Evolutionary conservation across 1,139 yeast species (phyloP), one percentile per base, ranked within the genome.

Genomic region (Saccharomyces hybrid): DNA sequence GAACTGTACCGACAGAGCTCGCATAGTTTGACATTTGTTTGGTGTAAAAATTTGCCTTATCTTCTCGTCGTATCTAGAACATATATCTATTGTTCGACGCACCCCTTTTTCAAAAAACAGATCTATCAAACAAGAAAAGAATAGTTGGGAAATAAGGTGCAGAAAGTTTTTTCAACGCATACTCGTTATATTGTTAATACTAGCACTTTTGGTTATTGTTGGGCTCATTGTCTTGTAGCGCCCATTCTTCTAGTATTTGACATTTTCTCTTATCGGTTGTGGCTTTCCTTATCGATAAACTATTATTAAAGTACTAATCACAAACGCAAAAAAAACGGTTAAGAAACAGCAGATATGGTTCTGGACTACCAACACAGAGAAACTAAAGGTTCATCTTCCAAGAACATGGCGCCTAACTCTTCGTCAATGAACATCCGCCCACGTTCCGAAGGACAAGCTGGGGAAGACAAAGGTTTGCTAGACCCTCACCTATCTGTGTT

Each of bases 401-500:
- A 4, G 34, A 31, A 31, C 34, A 31, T 31, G 34, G 34, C 34
- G 34, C 34, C 34, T 3, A 31, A 31, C 4, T 31, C 34, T 13
- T 31, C 34, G 6, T 31, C 34, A 31, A 31, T 31, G 34, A 31
- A 31, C 6, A 31, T 31, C 34, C 34, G 34, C 34, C 34, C 34
- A 31, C 6, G 34, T 4, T 31, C 34, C 6, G 34, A 31, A 31
- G 34, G 34, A 31, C 34, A 31, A 31, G 34, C 34, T 31, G 5
- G 1, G 34, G 34, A 31, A 31, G 34, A 31, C 41, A 60, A 52
- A 34, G 62, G 64, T 52, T 50, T 65, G 5, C 53, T 68, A 38
- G 69, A 67, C 50, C 71, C 71, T 11, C 70, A 68, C 54, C 56
- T 63, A 8, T 66, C 70, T 4, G 63, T 68, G 11, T 51, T 67